phyloP scores from a whole-genome alignment of 495 filamentous ascomycete species.

The Aspergillus coremiiformis region DNA sequence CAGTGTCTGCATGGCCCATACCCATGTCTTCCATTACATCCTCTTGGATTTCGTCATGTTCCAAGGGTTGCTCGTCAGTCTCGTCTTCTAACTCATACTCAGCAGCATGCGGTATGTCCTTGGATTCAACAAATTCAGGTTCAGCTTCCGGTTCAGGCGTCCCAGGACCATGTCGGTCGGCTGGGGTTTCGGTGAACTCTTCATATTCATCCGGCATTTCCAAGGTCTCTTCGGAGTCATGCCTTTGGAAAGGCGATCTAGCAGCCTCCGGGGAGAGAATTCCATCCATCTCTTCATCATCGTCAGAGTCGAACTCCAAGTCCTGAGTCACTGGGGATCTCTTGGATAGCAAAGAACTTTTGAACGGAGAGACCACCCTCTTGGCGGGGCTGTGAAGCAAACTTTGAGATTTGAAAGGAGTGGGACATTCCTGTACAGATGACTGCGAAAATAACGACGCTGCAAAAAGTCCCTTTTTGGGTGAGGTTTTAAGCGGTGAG shows the following conservation, averaged over 20 bases:
- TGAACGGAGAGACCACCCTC: constrained; percentile 34
- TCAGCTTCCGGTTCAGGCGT: constrained; percentile 2
- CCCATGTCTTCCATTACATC: background rate
- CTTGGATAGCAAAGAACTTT: constrained; percentile 19
- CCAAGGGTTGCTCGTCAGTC: background rate
- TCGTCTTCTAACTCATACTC: background rate
- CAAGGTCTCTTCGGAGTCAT: constrained; percentile 1
- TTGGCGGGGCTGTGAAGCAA: constrained; percentile 41
- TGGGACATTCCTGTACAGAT: constrained; percentile 24
- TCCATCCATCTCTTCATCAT: background rate
- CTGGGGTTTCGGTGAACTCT: background rate
- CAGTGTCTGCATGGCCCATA: background rate
- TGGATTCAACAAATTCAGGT: background rate
- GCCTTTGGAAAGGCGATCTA: background rate
- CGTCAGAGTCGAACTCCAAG: background rate
- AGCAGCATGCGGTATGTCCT: background rate
- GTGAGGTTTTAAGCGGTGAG: constrained; percentile 40
- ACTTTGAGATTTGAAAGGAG: constrained; percentile 30
- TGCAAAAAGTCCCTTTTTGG: constrained; percentile 35
- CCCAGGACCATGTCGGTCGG: background rate
- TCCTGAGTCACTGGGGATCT: constrained; percentile 11
- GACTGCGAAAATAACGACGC: constrained; percentile 22
- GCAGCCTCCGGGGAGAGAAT: background rate
- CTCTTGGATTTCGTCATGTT: background rate
- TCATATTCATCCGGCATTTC: background rate